These are phyloP conservation scores for Crepidotus variabilis DNA, from an alignment of 768 basidiomycete species.

Conservation along the genomic window DNA sequence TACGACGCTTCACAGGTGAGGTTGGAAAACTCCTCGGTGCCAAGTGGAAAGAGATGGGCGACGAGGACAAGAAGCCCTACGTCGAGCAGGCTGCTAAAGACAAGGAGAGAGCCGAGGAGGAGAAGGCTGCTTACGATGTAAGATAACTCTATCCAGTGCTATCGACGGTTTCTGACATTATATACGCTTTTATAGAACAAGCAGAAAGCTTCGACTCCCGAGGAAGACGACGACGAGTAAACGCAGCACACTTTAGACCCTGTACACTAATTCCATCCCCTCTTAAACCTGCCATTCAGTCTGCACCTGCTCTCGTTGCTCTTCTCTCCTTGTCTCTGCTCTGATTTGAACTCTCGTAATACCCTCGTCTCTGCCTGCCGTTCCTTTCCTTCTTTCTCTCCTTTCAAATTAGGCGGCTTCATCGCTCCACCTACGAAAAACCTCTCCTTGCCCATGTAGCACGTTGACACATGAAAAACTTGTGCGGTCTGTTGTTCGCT, in stretches of 20 bases:
- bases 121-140: conserved; percentile 58
- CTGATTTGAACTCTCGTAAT: background rate
- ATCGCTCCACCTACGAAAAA: background rate
- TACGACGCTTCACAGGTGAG: conserved; percentile 54
- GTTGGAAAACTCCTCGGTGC: conserved; percentile 93
- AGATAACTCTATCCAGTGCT: conserved; percentile 5
- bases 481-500: background rate
- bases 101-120: conserved; percentile 83
- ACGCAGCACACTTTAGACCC: background rate
- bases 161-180: background rate
- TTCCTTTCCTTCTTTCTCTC: background rate
- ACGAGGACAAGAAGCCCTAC: conserved; percentile 95
- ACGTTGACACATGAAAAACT: background rate
- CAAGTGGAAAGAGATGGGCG: conserved; percentile 95
- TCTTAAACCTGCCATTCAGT: background rate
- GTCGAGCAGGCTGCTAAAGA: conserved; percentile 81
- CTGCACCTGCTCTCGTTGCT: background rate
- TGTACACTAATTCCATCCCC: background rate
- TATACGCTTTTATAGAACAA: conserved; percentile 14
- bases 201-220: conserved; percentile 9
- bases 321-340: background rate
- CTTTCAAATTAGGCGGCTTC: background rate
- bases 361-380: background rate
- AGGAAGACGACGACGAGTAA: conserved; percentile 33
- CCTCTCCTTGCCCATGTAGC: background rate